A percentile compares a stretch with the other conserved stretches of the same genome.
phyloP scores from a whole-genome alignment of 495 filamentous ascomycete genomes.

The Annulohypoxylon bovei region DNA sequence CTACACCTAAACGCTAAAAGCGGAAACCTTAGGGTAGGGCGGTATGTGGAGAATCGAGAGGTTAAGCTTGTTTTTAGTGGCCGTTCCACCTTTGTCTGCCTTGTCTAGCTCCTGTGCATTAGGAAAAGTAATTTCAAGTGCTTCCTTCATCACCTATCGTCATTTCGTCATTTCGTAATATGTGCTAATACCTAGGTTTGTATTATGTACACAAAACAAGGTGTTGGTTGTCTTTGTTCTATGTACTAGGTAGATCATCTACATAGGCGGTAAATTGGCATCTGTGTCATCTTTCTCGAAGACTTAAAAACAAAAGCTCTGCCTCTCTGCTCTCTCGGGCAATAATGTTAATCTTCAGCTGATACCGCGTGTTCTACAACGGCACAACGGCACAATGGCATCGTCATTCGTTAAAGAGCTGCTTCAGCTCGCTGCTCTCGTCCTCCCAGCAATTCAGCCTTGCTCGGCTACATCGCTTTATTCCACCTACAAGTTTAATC shows the following conservation, averaged over 20 bases:
- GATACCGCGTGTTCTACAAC: background rate
- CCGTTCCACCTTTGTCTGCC: background rate
- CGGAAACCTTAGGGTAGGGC: too few species aligned
- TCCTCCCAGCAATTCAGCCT: slow-evolving; percentile 20
- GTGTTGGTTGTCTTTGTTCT: background rate
- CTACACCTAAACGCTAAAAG: too few species aligned
- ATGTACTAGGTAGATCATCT: background rate
- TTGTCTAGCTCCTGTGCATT: background rate
- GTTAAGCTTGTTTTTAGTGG: slow-evolving; percentile 20
- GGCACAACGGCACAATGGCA: slow-evolving; percentile 11
- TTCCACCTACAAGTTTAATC: slow-evolving; percentile 55
- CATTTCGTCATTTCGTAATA: background rate
- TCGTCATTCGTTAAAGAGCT: slow-evolving; percentile 34
- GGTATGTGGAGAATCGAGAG: slow-evolving; percentile 1
- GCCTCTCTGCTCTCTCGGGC: background rate
- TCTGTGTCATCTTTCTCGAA: background rate
- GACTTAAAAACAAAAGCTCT: background rate
- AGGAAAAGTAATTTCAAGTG: slow-evolving; percentile 9
- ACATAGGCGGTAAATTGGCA: background rate
- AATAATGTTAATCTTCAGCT: background rate
- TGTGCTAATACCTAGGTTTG: too few species aligned
- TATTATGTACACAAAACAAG: too few species aligned
- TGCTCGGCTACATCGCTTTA: slow-evolving; percentile 44
- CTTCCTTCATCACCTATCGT: slow-evolving; percentile 10
- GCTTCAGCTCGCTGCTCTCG: slow-evolving; percentile 26